Evolutionary conservation across 176 grass and related monocot species (phyloP).

Genomic region (Alloteropsis semialata): DNA sequence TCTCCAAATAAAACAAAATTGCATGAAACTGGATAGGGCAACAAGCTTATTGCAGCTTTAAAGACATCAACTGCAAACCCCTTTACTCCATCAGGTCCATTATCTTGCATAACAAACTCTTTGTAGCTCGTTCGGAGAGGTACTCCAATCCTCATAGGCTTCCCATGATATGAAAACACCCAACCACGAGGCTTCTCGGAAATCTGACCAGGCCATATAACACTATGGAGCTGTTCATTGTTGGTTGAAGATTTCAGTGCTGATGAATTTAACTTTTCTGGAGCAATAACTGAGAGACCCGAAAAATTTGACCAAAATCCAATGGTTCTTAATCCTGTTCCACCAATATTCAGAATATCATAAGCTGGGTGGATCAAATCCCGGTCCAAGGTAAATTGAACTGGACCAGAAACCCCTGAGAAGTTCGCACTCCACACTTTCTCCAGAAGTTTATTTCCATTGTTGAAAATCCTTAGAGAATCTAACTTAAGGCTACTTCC

Average conservation of each 20-base stretch:
- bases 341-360: constrained; percentile 75
- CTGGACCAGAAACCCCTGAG: constrained; percentile 61
- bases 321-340: constrained; percentile 64
- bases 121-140: constrained; percentile 67
- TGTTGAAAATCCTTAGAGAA: constrained; percentile 53
- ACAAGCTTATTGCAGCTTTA: constrained; percentile 61
- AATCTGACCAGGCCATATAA: constrained; percentile 87
- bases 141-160: constrained; percentile 73
- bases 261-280: constrained; percentile 44
- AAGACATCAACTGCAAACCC: constrained; percentile 93
- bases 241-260: constrained; percentile 29
- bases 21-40: constrained; percentile 69
- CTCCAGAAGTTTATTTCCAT: constrained; percentile 64
- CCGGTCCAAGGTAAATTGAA: constrained; percentile 60
- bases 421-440: constrained; percentile 65
- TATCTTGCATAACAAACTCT: constrained; percentile 62
- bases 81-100: constrained; percentile 59
- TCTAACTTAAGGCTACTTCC: constrained; percentile 56
- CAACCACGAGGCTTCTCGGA: constrained; percentile 66
- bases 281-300: constrained; percentile 56
- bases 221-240: constrained; percentile 45
- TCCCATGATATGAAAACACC: constrained; percentile 77
- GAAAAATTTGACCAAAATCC: constrained; percentile 86
- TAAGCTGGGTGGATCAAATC: constrained; percentile 68
- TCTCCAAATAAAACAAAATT: constrained; percentile 77